A percentile compares a stretch with the other conserved stretches of the same genome.
These are phyloP conservation scores for Didymella segeticola DNA, from an alignment of 2,329 filamentous ascomycete genomes.

Conservation along the genomic window DNA sequence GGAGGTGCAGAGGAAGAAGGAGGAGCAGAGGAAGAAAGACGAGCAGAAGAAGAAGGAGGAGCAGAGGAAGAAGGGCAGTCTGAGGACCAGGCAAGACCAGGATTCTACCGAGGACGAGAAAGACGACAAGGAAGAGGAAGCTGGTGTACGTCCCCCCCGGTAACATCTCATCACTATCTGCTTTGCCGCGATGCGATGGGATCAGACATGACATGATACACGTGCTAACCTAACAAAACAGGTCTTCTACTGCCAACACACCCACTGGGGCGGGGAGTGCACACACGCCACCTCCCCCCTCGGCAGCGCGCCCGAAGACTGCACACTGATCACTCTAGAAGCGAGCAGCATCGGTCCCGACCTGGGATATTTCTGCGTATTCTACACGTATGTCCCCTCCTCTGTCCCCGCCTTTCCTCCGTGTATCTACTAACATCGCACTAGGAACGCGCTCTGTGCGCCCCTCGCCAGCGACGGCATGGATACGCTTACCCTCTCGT, in stretches of 20 bases:
- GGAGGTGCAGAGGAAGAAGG: no score
- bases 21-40: no score
- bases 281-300: constrained; percentile 15
- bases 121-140: no score
- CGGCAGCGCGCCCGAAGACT: constrained; percentile 22
- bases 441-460: constrained; percentile 27
- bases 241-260: constrained; percentile 37
- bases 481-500: constrained; percentile 17
- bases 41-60: no score
- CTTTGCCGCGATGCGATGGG: background rate
- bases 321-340: constrained; percentile 24
- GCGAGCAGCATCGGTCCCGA: constrained; percentile 34
- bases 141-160: no score
- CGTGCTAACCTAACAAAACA: constrained; percentile 3
- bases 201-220: background rate
- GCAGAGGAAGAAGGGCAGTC: no score
- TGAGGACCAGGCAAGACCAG: no score
- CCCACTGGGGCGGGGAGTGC: constrained; percentile 34
- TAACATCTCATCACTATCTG: no score
- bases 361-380: constrained; percentile 30
- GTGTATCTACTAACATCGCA: background rate
- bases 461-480: constrained; percentile 14
- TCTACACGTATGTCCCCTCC: constrained; percentile 34
- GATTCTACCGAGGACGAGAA: no score
- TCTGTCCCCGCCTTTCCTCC: background rate